A percentile compares a stretch with the other conserved stretches of the same genome.
Evolutionary conservation across 768 basidiomycete genomes (phyloP).

Genomic region (Mycena galericulata): DNA sequence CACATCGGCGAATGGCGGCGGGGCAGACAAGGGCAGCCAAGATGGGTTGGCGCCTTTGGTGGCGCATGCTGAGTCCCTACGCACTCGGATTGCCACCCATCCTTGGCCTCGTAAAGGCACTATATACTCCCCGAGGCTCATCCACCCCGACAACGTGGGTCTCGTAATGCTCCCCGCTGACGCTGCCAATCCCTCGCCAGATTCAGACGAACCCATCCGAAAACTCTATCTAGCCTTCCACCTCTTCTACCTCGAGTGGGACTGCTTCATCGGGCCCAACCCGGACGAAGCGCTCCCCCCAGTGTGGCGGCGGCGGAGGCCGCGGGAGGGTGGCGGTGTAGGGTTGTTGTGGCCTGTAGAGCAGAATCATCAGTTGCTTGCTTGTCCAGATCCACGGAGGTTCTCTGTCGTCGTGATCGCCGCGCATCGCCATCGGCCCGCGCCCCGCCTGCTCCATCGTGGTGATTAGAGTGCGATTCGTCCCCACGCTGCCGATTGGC

Average conservation of each 20-base stretch:
- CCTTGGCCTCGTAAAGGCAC: background rate
- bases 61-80: background rate
- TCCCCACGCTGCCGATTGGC: no score
- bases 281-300: background rate
- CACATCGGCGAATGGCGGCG: no score
- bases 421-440: no score
- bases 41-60: no score
- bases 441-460: no score
- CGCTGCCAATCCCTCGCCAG: background rate
- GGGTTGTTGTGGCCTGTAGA: no score
- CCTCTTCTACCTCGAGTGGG: conserved; percentile 15
- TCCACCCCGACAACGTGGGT: background rate
- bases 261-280: conserved; percentile 8
- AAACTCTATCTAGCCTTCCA: background rate
- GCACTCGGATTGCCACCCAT: background rate
- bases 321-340: no score
- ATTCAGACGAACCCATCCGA: background rate
- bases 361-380: no score
- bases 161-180: background rate
- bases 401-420: no score
- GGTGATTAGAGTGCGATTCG: no score
- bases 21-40: background rate
- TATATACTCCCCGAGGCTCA: background rate
- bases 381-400: no score
- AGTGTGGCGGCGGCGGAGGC: no score